Evolutionary conservation across 306 rosid species (phyloP), one percentile per base, ranked within the genome.

Genomic region (Lathyrus aphaca): DNA sequence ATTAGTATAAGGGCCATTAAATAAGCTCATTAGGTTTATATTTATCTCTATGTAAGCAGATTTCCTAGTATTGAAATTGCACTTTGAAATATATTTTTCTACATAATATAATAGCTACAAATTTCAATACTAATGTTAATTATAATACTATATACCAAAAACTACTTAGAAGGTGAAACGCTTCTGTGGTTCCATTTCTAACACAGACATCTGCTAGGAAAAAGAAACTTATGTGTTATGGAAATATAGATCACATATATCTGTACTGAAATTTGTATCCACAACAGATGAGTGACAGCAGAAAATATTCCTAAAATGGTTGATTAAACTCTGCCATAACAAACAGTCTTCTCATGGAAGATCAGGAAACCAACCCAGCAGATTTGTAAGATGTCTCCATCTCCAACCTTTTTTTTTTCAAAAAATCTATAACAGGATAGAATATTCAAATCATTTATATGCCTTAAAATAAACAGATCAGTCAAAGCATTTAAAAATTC

Each of bases 281-380:
- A 7, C 9, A 45, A n/a, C 51, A 45, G 18, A 45, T 45, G 51
- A n/a, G 16, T n/a, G 51, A 45, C 18, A 45, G 51, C 18, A 45
- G 51, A 45, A 45, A 14, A n/a, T 45, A 46, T 46, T 46, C 19
- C 19, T 15, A 2, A 46, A 46, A n/a, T 15, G 7, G 53, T 15
- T 46, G 16, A 46, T 46, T 6, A 46, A 46, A 6, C 19, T 46
- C 53, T 6, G 16, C 53, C 53, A 46, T 46, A 45, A 45, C 50
- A 45, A 45, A 45, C 51, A 45, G 51, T 17, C 51, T 45, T 45
- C 21, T 15, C 16, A 5, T 46, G 16, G 19, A 46, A n/a, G 3
- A n/a, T 46, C 53, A 46, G 21, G 53, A 46, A 46, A 46, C 53
- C 15, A 45, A 46, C 53, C 53, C 53, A 46, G 53, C 53, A 46